Evolutionary conservation across 805 yeast species (phyloP).

Genomic region (Pichia nanzhaoensis): DNA sequence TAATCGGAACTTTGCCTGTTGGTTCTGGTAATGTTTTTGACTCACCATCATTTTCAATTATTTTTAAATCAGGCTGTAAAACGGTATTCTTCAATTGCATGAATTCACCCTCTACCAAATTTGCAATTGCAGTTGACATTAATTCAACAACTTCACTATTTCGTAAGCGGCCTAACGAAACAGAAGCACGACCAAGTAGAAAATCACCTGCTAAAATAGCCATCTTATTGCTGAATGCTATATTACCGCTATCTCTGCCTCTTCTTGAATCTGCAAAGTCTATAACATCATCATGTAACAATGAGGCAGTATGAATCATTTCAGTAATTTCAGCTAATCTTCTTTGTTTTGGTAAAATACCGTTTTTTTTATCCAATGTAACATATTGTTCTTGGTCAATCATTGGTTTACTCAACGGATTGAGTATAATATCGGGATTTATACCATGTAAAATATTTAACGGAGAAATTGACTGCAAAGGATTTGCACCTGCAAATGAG

Average conservation of each 20-base stretch:
- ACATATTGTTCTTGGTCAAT: constrained; percentile 52
- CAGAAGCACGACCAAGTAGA: constrained; percentile 91
- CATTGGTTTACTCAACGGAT: constrained; percentile 80
- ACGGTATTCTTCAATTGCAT: constrained; percentile 97
- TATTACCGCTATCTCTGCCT: constrained; percentile 85
- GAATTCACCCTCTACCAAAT: constrained; percentile 95
- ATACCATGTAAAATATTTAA: constrained; percentile 81
- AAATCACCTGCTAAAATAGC: constrained; percentile 97
- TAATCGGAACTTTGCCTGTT: constrained; percentile 57
- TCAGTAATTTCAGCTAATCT: constrained; percentile 96
- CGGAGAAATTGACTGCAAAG: constrained; percentile 67
- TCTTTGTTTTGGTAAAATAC: constrained; percentile 90
- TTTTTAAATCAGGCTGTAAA: constrained; percentile 40
- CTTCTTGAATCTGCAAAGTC: constrained; percentile 85
- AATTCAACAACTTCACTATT: constrained; percentile 97
- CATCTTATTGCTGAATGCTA: constrained; percentile 95
- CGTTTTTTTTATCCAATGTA: constrained; percentile 50
- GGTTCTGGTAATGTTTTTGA: constrained; percentile 43
- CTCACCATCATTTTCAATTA: constrained; percentile 40
- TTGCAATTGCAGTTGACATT: constrained; percentile 92
- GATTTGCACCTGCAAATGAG: constrained; percentile 54
- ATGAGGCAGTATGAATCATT: constrained; percentile 95
- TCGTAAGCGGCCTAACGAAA: constrained; percentile 84
- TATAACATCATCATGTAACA: constrained; percentile 94
- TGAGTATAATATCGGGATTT: constrained; percentile 73